Conservation (phyloP, 1,284 basidiomycete genomes). For the Singerocomus rubriflavus region DNA sequence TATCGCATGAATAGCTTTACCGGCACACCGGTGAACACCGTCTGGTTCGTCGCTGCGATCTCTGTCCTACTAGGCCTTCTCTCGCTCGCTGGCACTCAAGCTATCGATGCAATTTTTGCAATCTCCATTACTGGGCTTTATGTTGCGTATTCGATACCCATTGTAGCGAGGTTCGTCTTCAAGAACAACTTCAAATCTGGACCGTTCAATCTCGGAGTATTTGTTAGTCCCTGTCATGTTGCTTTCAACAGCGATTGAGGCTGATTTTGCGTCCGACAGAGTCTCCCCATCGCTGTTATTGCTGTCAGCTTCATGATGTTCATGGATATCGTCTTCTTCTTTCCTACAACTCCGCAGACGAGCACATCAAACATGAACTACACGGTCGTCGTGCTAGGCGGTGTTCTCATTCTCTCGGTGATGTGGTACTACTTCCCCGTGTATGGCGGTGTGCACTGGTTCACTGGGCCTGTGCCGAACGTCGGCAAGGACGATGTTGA, state of each 20-base stretch:
- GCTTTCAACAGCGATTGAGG: not conserved
- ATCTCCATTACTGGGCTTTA: constrained; percentile 59
- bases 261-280: constrained; percentile 34
- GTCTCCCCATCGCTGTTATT: constrained; percentile 49
- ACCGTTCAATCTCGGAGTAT: constrained; percentile 59
- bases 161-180: constrained; percentile 47
- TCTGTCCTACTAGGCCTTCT: constrained; percentile 55
- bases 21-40: constrained; percentile 65
- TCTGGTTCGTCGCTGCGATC: constrained; percentile 52
- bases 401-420: constrained; percentile 52
- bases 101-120: constrained; percentile 66
- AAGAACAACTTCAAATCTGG: constrained; percentile 59
- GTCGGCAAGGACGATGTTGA: constrained; percentile 19
- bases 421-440: constrained; percentile 64
- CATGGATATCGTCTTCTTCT: constrained; percentile 59
- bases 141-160: constrained; percentile 61
- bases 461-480: constrained; percentile 54
- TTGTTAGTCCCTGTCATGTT: constrained; percentile 41
- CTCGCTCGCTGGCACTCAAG: constrained; percentile 60
- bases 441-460: constrained; percentile 70
- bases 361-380: constrained; percentile 62
- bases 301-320: constrained; percentile 61
- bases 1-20: constrained; percentile 66
- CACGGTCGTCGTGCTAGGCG: constrained; percentile 57
- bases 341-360: constrained; percentile 52